phyloP scores from a whole-genome alignment of 1,139 yeast species.

The Dujonia santamariae region DNA sequence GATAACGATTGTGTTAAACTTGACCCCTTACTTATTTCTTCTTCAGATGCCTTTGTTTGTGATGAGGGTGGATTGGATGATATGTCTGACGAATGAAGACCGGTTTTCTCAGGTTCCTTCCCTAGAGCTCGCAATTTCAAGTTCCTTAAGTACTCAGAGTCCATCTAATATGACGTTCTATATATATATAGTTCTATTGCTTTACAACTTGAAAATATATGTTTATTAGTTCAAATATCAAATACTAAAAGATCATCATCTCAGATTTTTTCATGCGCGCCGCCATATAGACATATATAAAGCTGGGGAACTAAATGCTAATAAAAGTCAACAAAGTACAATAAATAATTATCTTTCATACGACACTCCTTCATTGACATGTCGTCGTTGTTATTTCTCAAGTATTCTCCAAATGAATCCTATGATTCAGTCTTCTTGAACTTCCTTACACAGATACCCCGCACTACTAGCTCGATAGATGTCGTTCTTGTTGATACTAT shows the following conservation, averaged over 20 bases:
- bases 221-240: too few species aligned
- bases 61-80: background rate
- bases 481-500: conserved; percentile 21
- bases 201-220: too few species aligned
- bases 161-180: background rate
- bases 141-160: conserved; percentile 5
- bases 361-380: background rate
- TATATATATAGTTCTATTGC: background rate
- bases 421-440: conserved; percentile 20
- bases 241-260: too few species aligned
- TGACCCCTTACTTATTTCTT: too few species aligned
- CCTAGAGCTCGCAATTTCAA: conserved; percentile 34
- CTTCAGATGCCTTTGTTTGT: conserved; percentile 1
- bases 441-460: conserved; percentile 12
- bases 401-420: conserved; percentile 22
- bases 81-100: background rate
- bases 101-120: conserved; percentile 1
- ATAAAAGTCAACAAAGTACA: too few species aligned
- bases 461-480: conserved; percentile 17
- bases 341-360: too few species aligned
- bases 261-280: too few species aligned
- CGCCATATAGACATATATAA: too few species aligned
- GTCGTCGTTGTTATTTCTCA: conserved; percentile 19
- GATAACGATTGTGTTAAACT: background rate
- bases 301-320: too few species aligned